Evolutionary conservation across 345 rosid genomes (phyloP).

Genomic region (Carallia pectinifolia): DNA sequence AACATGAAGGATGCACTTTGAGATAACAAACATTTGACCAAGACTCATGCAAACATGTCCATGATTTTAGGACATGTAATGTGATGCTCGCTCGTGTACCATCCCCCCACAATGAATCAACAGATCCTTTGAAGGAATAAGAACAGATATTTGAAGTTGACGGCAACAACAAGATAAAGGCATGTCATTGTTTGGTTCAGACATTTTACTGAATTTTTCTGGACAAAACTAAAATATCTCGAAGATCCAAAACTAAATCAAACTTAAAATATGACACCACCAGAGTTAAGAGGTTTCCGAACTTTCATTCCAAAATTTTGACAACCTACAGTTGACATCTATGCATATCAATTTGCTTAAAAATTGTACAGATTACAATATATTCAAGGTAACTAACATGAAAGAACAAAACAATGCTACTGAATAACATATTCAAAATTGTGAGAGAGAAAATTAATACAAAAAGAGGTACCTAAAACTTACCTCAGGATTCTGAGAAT

Average conservation of each 20-base stretch:
- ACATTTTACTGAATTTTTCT: too few relatives aligned
- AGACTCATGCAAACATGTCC: background rate
- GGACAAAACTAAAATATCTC: background rate
- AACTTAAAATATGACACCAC: background rate
- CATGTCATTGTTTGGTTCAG: too few relatives aligned
- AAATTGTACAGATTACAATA: background rate
- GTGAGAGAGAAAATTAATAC: background rate
- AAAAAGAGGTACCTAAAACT: background rate
- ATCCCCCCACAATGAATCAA: background rate
- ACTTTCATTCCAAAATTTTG: background rate
- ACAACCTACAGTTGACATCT: background rate
- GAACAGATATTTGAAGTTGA: background rate
- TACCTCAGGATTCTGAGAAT: constrained; percentile 82
- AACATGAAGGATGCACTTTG: constrained; percentile 13
- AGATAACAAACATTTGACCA: background rate
- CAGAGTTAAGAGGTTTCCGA: background rate
- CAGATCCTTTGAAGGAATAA: background rate
- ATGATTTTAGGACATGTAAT: background rate
- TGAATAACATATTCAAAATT: background rate
- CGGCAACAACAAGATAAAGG: too few relatives aligned
- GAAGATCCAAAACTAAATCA: background rate
- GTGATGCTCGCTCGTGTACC: background rate
- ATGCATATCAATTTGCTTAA: background rate
- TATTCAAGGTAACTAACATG: background rate
- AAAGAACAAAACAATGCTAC: background rate